These are phyloP conservation scores for Aspergillus spinulosporus DNA, from an alignment of 2,329 filamentous ascomycete genomes.

Conservation along the genomic window DNA sequence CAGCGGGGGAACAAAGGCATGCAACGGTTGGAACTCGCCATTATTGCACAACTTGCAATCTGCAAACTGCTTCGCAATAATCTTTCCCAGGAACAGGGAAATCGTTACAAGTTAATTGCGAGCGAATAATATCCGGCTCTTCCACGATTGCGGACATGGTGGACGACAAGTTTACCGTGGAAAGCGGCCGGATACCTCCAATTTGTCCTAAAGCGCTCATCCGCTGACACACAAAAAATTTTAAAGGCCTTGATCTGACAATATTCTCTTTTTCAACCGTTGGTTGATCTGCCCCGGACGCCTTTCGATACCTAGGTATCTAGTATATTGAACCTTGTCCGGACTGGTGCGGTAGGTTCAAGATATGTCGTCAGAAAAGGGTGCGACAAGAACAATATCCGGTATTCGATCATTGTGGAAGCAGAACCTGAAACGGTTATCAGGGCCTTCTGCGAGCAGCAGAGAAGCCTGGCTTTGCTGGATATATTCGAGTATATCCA, in stretches of 20 bases:
- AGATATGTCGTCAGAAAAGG: conserved; percentile 99
- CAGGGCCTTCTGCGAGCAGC: conserved; percentile 87
- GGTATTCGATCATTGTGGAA: conserved; percentile 1
- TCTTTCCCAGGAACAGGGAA: no score
- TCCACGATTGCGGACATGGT: not conserved
- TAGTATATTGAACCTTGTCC: not conserved
- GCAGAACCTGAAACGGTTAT: conserved; percentile 24
- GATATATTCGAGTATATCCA: conserved; percentile 89
- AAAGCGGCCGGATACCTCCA: not conserved
- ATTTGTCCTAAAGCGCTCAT: not conserved
- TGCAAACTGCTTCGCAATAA: no score
- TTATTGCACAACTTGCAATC: no score
- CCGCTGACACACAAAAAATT: conserved; percentile 31
- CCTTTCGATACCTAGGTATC: not conserved
- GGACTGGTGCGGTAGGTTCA: conserved; percentile 60
- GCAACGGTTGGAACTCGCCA: no score
- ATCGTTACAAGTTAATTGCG: no score
- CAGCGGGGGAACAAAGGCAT: no score
- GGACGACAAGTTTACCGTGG: conserved; percentile 1
- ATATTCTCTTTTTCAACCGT: conserved; percentile 50
- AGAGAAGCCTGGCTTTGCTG: conserved; percentile 91
- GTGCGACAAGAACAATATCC: conserved; percentile 50
- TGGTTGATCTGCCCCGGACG: conserved; percentile 29
- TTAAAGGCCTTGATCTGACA: conserved; percentile 48
- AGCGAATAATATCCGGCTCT: not conserved